A percentile compares a stretch with the other conserved stretches of the same genome.
Evolutionary conservation across 768 basidiomycete genomes (phyloP).

Genomic region (Auriscalpium vulgare): DNA sequence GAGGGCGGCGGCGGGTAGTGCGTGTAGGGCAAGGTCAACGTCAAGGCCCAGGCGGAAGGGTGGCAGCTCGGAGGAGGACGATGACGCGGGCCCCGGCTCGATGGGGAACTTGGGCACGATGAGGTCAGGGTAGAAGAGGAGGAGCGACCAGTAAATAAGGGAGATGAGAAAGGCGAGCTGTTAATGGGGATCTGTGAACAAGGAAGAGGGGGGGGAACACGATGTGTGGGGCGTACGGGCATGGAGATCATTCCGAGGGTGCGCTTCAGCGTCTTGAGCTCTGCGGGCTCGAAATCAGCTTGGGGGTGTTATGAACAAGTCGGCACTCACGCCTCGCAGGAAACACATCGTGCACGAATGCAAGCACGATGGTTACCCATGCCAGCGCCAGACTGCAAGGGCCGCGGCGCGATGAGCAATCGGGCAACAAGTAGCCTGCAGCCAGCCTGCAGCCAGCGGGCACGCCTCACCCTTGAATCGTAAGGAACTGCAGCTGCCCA

Average conservation of each 20-base stretch:
- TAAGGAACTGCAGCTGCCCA: slow-evolving; percentile 66
- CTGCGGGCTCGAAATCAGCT: slow-evolving; percentile 19
- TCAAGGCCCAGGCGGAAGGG: slow-evolving; percentile 40
- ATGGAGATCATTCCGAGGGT: slow-evolving; percentile 53
- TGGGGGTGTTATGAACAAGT: not conserved
- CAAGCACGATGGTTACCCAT: slow-evolving; percentile 33
- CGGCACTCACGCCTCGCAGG: slow-evolving; percentile 30
- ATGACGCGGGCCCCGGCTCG: slow-evolving; percentile 22
- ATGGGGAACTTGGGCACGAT: slow-evolving; percentile 34
- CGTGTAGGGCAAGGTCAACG: slow-evolving; percentile 61
- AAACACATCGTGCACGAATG: slow-evolving; percentile 32
- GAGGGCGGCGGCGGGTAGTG: slow-evolving; percentile 48
- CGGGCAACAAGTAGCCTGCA: not conserved
- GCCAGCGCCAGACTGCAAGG: slow-evolving; percentile 27
- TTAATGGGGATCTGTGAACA: not conserved
- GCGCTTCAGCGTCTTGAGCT: slow-evolving; percentile 41
- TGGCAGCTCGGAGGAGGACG: slow-evolving; percentile 25
- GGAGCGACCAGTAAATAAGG: slow-evolving; percentile 62
- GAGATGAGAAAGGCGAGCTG: slow-evolving; percentile 42
- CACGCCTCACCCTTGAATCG: slow-evolving; percentile 60
- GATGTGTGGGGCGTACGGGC: slow-evolving; percentile 37
- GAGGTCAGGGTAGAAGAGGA: slow-evolving; percentile 45
- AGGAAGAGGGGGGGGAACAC: not conserved
- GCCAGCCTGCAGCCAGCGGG: no score
- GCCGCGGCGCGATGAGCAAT: not conserved